Evolutionary conservation across 2,329 filamentous ascomycete species (phyloP).

Genomic region (Cladosporium sp.): DNA sequence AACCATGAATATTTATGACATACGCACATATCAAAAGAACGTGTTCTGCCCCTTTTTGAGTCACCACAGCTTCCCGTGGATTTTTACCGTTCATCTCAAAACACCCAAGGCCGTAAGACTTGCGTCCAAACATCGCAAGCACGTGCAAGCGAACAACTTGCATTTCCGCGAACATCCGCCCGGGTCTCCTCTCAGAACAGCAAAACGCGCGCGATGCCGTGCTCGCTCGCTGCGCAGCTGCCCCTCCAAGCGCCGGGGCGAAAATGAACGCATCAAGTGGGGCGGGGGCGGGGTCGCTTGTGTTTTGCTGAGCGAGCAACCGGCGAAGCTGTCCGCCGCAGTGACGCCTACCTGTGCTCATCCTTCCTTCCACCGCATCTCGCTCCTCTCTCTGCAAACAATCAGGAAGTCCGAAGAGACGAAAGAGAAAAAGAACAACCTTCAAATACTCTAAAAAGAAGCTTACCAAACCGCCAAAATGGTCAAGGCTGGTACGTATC

Average conservation of each 20-base stretch:
- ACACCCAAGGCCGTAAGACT: not conserved
- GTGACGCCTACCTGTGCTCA: not conserved
- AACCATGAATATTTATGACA: not conserved
- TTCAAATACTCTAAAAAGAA: conserved; percentile 20
- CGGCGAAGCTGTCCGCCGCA: not conserved
- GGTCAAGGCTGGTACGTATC: conserved; percentile 88
- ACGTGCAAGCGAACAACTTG: not conserved
- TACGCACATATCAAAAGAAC: not conserved
- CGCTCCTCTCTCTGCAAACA: not conserved
- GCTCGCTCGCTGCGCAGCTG: not conserved
- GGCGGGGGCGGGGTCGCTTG: conserved; percentile 7
- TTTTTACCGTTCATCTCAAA: not conserved
- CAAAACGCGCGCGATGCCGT: conserved; percentile 7
- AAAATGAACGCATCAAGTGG: conserved; percentile 2
- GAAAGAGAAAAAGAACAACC: not conserved
- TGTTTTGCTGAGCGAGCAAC: conserved; percentile 4
- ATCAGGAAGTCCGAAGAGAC: conserved; percentile 11
- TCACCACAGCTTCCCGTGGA: not conserved
- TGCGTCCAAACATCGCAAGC: not conserved
- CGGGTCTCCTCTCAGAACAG: not conserved
- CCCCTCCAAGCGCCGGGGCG: not conserved
- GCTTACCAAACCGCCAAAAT: conserved; percentile 64
- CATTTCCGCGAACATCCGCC: not conserved
- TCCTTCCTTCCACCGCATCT: not conserved
- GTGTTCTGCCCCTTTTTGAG: not conserved